Evolutionary conservation across 2,329 filamentous ascomycete genomes (phyloP).

Genomic region (Colletotrichum chrysophilum): DNA sequence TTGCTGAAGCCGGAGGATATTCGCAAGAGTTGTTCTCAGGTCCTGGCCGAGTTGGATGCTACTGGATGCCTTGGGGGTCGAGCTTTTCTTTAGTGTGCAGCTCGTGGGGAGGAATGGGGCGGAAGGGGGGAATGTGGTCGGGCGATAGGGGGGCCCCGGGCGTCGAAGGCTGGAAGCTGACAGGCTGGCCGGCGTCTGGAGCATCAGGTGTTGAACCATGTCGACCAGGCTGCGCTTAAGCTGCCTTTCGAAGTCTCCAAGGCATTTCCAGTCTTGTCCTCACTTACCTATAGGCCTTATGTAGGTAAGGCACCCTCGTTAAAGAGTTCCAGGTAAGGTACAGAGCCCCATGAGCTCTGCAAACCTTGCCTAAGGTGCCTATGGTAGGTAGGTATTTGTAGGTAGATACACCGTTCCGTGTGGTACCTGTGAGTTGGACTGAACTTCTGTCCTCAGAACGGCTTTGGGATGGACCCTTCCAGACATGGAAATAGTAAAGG

Average conservation of each 20-base stretch:
- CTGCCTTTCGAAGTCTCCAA: not conserved
- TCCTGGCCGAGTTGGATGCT: constrained; percentile 12
- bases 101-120: constrained; percentile 21
- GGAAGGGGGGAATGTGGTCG: constrained; percentile 6
- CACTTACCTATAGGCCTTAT: not conserved
- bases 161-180: constrained; percentile 10
- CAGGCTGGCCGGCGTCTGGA: not conserved
- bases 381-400: not conserved
- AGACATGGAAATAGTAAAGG: not conserved
- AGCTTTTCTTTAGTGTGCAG: constrained; percentile 25
- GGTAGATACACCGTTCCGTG: not conserved
- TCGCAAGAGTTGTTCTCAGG: constrained; percentile 5
- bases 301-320: not conserved
- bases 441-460: not conserved
- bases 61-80: constrained; percentile 9
- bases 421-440: not conserved
- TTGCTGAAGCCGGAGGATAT: constrained; percentile 1
- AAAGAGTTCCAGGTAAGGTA: not conserved
- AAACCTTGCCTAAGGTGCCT: not conserved
- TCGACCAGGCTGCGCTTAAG: not conserved
- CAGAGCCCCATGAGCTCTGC: not conserved
- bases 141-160: constrained; percentile 18
- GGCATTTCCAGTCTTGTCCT: not conserved
- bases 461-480: not conserved
- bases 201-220: not conserved